Evolutionary conservation across 108 stramenopile species (phyloP).

Genomic region (Conticribra guillardii): DNA sequence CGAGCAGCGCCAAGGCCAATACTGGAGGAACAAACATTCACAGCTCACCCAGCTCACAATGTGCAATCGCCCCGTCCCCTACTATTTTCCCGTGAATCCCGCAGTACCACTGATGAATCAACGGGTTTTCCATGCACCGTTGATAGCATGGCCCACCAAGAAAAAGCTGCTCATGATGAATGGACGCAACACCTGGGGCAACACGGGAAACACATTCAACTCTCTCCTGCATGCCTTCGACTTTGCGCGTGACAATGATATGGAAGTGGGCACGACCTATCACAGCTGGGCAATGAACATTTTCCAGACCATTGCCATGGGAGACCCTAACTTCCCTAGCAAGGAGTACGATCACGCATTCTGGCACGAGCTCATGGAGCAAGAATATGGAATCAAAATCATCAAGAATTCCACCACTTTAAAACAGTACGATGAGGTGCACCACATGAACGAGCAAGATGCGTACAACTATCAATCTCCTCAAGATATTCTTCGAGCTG

Average conservation of each 20-base stretch:
- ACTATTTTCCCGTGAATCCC: neutral
- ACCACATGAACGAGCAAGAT: conserved; percentile 9
- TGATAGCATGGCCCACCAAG: neutral
- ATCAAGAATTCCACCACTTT: conserved; percentile 12
- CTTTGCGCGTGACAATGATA: conserved; percentile 34
- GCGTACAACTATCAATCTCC: conserved; percentile 26
- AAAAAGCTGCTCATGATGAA: conserved; percentile 13
- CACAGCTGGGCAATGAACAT: conserved; percentile 35
- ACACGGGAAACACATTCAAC: conserved; percentile 33
- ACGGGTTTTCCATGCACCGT: neutral
- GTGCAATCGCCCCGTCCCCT: neutral
- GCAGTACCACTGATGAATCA: neutral
- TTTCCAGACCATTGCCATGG: conserved; percentile 15
- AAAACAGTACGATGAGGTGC: conserved; percentile 8
- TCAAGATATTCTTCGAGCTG: neutral
- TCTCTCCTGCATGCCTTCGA: conserved; percentile 32
- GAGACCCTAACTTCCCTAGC: neutral
- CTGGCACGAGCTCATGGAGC: neutral
- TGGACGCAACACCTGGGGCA: neutral
- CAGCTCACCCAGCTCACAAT: neutral
- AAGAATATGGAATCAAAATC: conserved; percentile 28
- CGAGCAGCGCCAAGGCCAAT: too few relatives aligned
- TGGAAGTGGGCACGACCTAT: conserved; percentile 25
- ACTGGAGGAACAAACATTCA: neutral
- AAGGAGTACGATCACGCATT: conserved; percentile 7